A percentile compares a stretch with the other conserved stretches of the same genome.
phyloP scores from a whole-genome alignment of 208 protist genomes.

The Crithidia fasciculata region DNA sequence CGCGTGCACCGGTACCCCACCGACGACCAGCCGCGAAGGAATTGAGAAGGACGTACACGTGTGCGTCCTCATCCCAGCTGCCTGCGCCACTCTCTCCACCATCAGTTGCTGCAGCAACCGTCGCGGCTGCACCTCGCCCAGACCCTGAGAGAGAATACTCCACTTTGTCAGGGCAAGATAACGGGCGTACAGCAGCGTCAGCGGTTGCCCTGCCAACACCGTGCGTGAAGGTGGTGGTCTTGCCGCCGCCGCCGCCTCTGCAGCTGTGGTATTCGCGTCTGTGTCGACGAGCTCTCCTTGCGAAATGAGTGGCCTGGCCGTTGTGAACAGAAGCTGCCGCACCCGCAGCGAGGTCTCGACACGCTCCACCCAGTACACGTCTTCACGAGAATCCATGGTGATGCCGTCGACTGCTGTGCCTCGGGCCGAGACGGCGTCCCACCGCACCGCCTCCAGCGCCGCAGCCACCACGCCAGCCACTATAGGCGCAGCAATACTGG shows the following conservation, averaged over 20 bases:
- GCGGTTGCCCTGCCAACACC: constrained; percentile 28
- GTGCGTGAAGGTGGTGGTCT: not conserved
- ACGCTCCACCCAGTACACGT: constrained; percentile 1
- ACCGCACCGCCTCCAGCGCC: constrained; percentile 59
- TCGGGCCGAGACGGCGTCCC: not conserved
- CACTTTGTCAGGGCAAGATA: constrained; percentile 49
- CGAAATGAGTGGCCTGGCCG: constrained; percentile 9
- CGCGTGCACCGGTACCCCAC: not conserved
- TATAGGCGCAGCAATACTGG: constrained; percentile 94
- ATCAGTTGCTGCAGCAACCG: constrained; percentile 38
- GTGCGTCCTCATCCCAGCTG: not conserved
- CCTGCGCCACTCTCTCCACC: not conserved
- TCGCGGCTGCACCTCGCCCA: constrained; percentile 56
- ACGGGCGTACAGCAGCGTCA: constrained; percentile 39
- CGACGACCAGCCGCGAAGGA: constrained; percentile 14
- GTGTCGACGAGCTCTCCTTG: not conserved
- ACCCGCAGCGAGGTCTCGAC: constrained; percentile 12
- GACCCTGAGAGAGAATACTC: constrained; percentile 61
- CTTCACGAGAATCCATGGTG: not conserved
- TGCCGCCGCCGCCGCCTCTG: not conserved
- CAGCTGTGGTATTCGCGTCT: not conserved
- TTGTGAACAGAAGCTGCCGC: constrained; percentile 18
- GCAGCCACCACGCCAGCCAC: constrained; percentile 94
- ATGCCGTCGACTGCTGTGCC: not conserved
- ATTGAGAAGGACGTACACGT: constrained; percentile 25